These are phyloP conservation scores for Oryza officinalis DNA, from an alignment of 176 grass and related monocot species.

Conservation along the genomic window DNA sequence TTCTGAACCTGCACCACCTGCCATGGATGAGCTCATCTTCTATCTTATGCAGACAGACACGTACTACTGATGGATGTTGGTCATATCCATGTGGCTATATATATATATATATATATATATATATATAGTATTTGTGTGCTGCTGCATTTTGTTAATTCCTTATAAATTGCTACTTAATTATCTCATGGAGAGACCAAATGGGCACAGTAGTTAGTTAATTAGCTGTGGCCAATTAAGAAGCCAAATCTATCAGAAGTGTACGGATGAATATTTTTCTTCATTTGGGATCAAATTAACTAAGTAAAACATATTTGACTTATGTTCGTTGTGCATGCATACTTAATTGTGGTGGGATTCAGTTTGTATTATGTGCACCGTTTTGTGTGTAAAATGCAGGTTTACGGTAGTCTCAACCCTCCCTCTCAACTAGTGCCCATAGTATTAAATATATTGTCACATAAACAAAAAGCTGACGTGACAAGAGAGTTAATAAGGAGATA, in stretches of 20 bases:
- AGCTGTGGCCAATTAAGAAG: background rate
- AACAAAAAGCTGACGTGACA: too few species aligned
- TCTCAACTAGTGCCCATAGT: too few species aligned
- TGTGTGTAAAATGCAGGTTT: too few species aligned
- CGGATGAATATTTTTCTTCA: background rate
- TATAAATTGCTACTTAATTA: background rate
- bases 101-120: constrained; percentile 13
- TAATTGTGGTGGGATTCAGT: too few species aligned
- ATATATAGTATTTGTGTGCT: constrained; percentile 4
- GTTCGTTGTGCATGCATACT: background rate
- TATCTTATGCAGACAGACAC: background rate
- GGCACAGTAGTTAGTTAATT: too few species aligned
- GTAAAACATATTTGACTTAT: background rate
- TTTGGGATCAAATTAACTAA: background rate
- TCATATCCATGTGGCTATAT: background rate
- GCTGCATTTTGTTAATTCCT: background rate
- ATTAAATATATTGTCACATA: too few species aligned
- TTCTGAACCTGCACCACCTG: constrained; percentile 2
- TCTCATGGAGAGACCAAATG: background rate
- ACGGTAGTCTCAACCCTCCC: too few species aligned
- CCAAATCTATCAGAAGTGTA: background rate
- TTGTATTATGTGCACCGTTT: too few species aligned
- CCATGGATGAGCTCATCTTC: background rate
- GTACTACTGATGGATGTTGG: background rate
- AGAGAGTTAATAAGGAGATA: too few species aligned